These are phyloP conservation scores for Sesbania bispinosa DNA, from an alignment of 306 rosid genomes.

Conservation along the genomic window DNA sequence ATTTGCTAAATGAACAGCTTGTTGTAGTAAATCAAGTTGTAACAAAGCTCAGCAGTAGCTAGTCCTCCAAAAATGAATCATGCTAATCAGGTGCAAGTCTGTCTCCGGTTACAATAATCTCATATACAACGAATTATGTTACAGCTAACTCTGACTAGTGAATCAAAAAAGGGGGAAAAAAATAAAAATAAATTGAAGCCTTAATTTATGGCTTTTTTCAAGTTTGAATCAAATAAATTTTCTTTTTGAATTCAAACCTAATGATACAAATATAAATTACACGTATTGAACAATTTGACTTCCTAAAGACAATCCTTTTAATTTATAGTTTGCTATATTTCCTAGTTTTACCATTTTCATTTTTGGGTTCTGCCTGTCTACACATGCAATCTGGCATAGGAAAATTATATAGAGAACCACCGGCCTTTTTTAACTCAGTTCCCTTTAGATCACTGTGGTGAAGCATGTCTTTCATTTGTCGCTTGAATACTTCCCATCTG, in stretches of 20 bases:
- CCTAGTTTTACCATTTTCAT: slow-evolving; percentile 25
- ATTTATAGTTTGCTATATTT: slow-evolving; percentile 25
- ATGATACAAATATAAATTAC: slow-evolving; percentile 40
- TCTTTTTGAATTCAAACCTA: slow-evolving; percentile 13
- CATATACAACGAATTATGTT: slow-evolving; percentile 26
- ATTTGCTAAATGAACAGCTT: not conserved
- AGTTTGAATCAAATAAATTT: slow-evolving; percentile 21
- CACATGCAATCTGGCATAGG: slow-evolving; percentile 99
- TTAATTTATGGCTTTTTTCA: not conserved
- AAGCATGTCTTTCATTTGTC: slow-evolving; percentile 82
- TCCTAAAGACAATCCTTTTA: slow-evolving; percentile 13
- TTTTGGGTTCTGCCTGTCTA: slow-evolving; percentile 46
- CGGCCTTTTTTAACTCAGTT: slow-evolving; percentile 65
- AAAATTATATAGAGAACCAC: slow-evolving; percentile 76
- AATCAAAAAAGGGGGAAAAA: too few relatives aligned
- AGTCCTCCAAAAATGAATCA: not conserved
- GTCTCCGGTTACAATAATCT: slow-evolving; percentile 20
- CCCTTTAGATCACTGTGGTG: slow-evolving; percentile 77
- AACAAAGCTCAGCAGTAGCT: not conserved
- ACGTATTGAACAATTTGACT: slow-evolving; percentile 36
- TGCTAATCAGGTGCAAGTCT: slow-evolving; percentile 6
- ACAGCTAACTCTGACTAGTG: slow-evolving; percentile 13
- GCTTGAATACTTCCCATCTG: slow-evolving; percentile 73
- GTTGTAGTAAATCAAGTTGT: not conserved
- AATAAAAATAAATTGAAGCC: too few relatives aligned